Percentiles rank a stretch among this genome's conserved stretches.
Conservation (phyloP, 441 rosid genomes). For the Pelargonium australe region DNA sequence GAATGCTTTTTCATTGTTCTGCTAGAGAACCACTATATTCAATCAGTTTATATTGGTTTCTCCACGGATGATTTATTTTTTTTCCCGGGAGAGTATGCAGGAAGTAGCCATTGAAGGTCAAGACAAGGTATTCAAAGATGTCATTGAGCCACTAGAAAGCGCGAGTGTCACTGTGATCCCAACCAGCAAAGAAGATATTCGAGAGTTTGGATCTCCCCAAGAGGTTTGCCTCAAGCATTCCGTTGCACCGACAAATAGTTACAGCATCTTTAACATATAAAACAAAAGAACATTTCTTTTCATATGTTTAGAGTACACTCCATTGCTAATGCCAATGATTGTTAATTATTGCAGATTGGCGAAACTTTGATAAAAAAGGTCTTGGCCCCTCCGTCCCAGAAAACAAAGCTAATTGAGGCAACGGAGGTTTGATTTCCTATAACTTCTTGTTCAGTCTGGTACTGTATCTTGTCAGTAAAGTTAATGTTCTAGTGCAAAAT, state of each 20-base stretch:
- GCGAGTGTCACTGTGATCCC: slow-evolving; percentile 65
- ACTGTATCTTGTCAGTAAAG: background rate
- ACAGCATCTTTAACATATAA: background rate
- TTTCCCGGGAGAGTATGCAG: slow-evolving; percentile 29
- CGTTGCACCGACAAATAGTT: background rate
- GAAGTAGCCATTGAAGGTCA: slow-evolving; percentile 82
- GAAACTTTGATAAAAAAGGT: slow-evolving; percentile 68
- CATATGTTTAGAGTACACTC: slow-evolving; percentile 3
- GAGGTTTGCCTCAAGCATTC: slow-evolving; percentile 37
- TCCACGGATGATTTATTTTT: background rate
- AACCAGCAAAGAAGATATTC: slow-evolving; percentile 60
- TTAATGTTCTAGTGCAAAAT: no score
- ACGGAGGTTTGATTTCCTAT: slow-evolving; percentile 47
- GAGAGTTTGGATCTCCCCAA: slow-evolving; percentile 76
- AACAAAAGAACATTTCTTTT: background rate
- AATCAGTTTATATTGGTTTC: background rate
- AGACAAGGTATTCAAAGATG: slow-evolving; percentile 89
- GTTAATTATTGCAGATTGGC: slow-evolving; percentile 49
- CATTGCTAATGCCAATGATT: slow-evolving; percentile 3
- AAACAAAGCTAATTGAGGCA: slow-evolving; percentile 62
- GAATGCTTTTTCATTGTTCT: slow-evolving; percentile 10
- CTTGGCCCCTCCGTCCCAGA: slow-evolving; percentile 75
- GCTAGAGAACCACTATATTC: background rate
- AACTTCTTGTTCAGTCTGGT: background rate
- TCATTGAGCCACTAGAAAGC: slow-evolving; percentile 84